phyloP scores from a whole-genome alignment of 108 stramenopile genomes.

The Nitzschia sp. region DNA sequence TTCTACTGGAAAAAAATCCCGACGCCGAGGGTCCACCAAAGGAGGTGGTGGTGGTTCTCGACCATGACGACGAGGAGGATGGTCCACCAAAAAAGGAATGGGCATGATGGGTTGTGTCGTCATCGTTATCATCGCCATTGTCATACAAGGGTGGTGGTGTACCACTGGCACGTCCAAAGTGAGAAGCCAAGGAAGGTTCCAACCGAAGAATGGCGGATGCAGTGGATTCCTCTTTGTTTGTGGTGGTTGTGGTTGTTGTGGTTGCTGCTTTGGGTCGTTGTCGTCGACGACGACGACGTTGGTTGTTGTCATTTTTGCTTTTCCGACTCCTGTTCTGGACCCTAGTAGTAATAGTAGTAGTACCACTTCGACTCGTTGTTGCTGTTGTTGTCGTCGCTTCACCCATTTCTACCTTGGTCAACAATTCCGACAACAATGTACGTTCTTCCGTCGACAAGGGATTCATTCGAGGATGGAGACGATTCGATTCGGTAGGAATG shows the following conservation, averaged over 20 bases:
- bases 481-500: constrained; percentile 2
- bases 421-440: constrained; percentile 42
- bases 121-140: background rate
- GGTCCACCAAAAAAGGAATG: background rate
- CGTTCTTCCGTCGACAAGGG: constrained; percentile 50
- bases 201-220: constrained; percentile 23
- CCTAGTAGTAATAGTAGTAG: too few species aligned
- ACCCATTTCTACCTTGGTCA: constrained; percentile 62
- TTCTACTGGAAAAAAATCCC: background rate
- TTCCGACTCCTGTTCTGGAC: too few species aligned
- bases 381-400: background rate
- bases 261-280: background rate
- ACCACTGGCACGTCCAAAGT: constrained; percentile 47
- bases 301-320: background rate
- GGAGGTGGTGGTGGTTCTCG: too few species aligned
- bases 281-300: background rate
- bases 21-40: too few species aligned
- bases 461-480: background rate
- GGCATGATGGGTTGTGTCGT: background rate
- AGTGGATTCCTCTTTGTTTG: constrained; percentile 4
- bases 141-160: background rate
- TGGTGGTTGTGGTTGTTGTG: background rate
- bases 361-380: too few species aligned
- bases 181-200: constrained; percentile 27
- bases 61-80: background rate